A percentile compares a stretch with the other conserved stretches of the same genome.
Conservation (phyloP, 768 basidiomycete species). For the Boletus rubropictus region DNA sequence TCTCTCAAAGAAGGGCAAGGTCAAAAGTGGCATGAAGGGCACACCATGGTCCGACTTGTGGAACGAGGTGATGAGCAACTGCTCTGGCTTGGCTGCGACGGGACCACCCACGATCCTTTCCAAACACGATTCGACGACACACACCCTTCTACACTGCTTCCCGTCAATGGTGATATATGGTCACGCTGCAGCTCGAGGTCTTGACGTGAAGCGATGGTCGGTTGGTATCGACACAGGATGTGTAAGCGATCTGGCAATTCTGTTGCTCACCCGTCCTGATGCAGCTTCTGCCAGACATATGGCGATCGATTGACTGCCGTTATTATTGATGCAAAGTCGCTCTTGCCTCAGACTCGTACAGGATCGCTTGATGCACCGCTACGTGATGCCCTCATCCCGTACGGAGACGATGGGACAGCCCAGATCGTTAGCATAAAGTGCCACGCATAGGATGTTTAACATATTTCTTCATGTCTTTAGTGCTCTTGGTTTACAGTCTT, state of each 20-base stretch:
- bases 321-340: slow-evolving; percentile 40
- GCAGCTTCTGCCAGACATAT: slow-evolving; percentile 40
- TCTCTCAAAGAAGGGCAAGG: slow-evolving; percentile 35
- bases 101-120: slow-evolving; percentile 1
- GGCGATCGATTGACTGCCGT: slow-evolving; percentile 59
- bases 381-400: slow-evolving; percentile 35
- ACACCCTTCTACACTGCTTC: slow-evolving; percentile 48
- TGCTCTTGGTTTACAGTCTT: too few species aligned
- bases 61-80: slow-evolving; percentile 58
- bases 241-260: slow-evolving; percentile 41
- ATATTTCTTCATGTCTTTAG: not conserved
- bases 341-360: slow-evolving; percentile 9
- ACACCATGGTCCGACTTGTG: slow-evolving; percentile 74
- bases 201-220: slow-evolving; percentile 79
- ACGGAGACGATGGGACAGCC: slow-evolving; percentile 53
- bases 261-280: not conserved
- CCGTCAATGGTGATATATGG: slow-evolving; percentile 83
- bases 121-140: not conserved
- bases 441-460: slow-evolving; percentile 2
- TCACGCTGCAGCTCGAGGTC: slow-evolving; percentile 71
- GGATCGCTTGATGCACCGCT: slow-evolving; percentile 17
- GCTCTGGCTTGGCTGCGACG: slow-evolving; percentile 41
- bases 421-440: slow-evolving; percentile 52
- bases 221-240: slow-evolving; percentile 87
- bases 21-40: slow-evolving; percentile 37